Evolutionary conservation across 2,329 filamentous ascomycete species (phyloP).

Genomic region (Aspergillus oerlinghausenensis): DNA sequence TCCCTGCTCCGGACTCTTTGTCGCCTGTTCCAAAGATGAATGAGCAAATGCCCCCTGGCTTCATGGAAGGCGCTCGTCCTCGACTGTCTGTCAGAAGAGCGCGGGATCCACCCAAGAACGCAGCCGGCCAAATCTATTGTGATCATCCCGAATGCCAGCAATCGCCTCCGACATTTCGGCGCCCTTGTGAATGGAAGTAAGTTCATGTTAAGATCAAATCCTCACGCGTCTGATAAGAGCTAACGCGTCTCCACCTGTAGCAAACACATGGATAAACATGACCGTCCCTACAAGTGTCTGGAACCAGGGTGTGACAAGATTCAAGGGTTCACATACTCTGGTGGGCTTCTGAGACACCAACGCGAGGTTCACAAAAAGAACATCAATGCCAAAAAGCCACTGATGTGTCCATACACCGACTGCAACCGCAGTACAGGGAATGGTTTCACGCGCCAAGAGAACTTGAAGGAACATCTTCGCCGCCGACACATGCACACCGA

Average conservation of each 20-base stretch:
- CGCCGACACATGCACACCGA: slow-evolving; percentile 67
- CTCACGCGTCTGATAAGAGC: slow-evolving; percentile 20
- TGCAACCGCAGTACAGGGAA: slow-evolving; percentile 87
- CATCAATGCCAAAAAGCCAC: slow-evolving; percentile 78
- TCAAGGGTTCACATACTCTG: slow-evolving; percentile 91
- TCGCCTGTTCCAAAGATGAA: slow-evolving; percentile 33
- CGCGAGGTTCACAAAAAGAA: slow-evolving; percentile 91
- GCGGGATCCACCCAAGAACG: slow-evolving; percentile 57
- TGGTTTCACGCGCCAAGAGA: slow-evolving; percentile 90
- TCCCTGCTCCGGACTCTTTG: slow-evolving; percentile 31
- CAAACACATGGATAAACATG: slow-evolving; percentile 98
- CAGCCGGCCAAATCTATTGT: slow-evolving; percentile 73
- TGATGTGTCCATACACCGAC: slow-evolving; percentile 78
- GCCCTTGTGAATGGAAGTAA: slow-evolving; percentile 94
- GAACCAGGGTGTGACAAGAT: slow-evolving; percentile 84
- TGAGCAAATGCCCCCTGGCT: slow-evolving; percentile 27
- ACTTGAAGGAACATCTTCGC: slow-evolving; percentile 86
- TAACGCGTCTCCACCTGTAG: slow-evolving; percentile 44
- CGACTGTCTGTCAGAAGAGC: slow-evolving; percentile 40
- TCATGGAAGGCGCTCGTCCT: slow-evolving; percentile 34
- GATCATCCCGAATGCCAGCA: slow-evolving; percentile 65
- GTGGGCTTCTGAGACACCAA: slow-evolving; percentile 82
- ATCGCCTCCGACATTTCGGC: slow-evolving; percentile 61
- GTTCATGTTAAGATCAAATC: slow-evolving; percentile 31
- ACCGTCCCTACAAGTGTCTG: slow-evolving; percentile 82